A percentile compares a stretch with the other conserved stretches of the same genome.
Evolutionary conservation across 345 rosid genomes (phyloP).

Genomic region (Eucalyptus cladocalyx): DNA sequence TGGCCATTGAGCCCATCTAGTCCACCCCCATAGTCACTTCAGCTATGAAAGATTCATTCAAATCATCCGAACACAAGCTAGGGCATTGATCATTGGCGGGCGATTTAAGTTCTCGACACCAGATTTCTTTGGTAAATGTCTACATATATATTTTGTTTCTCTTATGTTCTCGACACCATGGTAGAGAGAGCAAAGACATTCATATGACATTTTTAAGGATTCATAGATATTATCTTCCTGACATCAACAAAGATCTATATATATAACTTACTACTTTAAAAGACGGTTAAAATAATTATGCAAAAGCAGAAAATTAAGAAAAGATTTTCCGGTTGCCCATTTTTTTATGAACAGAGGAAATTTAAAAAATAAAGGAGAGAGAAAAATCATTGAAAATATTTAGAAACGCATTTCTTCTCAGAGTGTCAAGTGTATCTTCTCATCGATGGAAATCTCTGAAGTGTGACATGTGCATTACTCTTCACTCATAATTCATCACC

Average conservation of each 20-base stretch:
- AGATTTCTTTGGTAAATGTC: neutral
- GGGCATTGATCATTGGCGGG: too few species aligned
- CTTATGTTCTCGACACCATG: neutral
- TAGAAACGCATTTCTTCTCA: neutral
- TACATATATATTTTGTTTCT: neutral
- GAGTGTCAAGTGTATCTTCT: slow-evolving; percentile 1
- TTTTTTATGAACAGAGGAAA: neutral
- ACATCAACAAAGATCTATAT: neutral
- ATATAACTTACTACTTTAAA: neutral
- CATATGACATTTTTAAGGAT: neutral
- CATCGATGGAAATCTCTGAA: slow-evolving; percentile 7
- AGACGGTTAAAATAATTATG: neutral
- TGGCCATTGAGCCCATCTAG: neutral
- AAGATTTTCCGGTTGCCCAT: neutral
- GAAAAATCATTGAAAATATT: neutral
- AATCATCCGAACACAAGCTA: neutral
- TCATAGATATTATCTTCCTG: neutral
- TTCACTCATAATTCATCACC: slow-evolving; percentile 1
- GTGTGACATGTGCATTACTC: slow-evolving; percentile 8
- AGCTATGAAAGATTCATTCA: neutral
- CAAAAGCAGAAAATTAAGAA: neutral
- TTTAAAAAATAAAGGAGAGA: neutral
- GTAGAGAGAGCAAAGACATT: neutral
- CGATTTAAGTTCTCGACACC: too few species aligned
- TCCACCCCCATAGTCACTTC: neutral